These are phyloP conservation scores for Ascocoryne sarcoides DNA, from an alignment of 2,329 filamentous ascomycete genomes.

Conservation along the genomic window DNA sequence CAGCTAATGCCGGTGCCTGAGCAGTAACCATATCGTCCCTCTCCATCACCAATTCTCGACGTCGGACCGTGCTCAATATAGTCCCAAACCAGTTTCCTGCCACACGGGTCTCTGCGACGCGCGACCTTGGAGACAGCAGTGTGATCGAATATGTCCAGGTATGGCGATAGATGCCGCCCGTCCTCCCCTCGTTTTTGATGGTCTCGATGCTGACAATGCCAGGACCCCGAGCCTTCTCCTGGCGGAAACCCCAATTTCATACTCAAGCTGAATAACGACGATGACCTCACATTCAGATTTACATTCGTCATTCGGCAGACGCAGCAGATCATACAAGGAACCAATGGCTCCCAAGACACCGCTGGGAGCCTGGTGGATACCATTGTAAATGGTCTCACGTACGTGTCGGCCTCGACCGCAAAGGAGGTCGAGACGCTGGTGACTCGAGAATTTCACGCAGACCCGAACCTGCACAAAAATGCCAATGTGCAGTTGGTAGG, in stretches of 20 bases:
- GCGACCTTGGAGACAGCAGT: constrained; percentile 62
- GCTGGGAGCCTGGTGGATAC: constrained; percentile 52
- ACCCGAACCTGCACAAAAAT: constrained; percentile 96
- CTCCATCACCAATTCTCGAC: constrained; percentile 69
- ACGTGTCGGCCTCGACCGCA: constrained; percentile 76
- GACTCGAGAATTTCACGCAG: constrained; percentile 90
- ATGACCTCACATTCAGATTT: constrained; percentile 89
- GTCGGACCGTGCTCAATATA: constrained; percentile 68
- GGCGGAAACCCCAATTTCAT: constrained; percentile 61
- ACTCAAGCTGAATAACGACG: constrained; percentile 78
- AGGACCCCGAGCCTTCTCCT: constrained; percentile 67
- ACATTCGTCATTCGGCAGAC: constrained; percentile 69
- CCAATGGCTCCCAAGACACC: constrained; percentile 41
- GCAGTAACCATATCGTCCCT: constrained; percentile 82
- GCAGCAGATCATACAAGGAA: constrained; percentile 31
- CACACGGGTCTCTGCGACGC: constrained; percentile 63
- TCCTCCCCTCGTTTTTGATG: neutral
- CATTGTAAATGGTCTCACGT: constrained; percentile 79
- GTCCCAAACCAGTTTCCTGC: constrained; percentile 83
- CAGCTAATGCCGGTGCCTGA: constrained; percentile 3
- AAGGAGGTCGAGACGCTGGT: constrained; percentile 90
- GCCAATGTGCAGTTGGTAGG: constrained; percentile 93
- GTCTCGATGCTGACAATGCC: constrained; percentile 11
- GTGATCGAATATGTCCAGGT: constrained; percentile 92
- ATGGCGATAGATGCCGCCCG: constrained; percentile 14